Conservation (phyloP, 331 rosid genomes). For the Malus hybrid region DNA sequence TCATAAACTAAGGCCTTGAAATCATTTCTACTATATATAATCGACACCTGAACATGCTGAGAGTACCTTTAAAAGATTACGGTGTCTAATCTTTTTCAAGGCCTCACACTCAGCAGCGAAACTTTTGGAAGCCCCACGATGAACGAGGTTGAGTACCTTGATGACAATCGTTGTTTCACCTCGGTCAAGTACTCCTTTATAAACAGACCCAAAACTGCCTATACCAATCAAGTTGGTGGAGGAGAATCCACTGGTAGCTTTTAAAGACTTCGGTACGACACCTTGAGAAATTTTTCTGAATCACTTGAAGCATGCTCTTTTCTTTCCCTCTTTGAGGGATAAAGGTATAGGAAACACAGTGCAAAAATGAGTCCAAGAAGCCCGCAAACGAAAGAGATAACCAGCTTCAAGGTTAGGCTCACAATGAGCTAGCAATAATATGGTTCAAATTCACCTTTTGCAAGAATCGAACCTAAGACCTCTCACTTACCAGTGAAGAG, state of each 20-base stretch:
- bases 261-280: slow-evolving; percentile 1
- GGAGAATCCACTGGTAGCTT: slow-evolving; percentile 14
- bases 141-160: slow-evolving; percentile 8
- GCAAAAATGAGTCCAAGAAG: background rate
- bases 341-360: background rate
- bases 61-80: slow-evolving; percentile 2
- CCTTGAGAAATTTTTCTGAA: background rate
- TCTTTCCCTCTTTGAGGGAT: background rate
- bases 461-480: too few relatives aligned
- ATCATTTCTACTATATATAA: background rate
- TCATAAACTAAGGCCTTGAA: slow-evolving; percentile 2
- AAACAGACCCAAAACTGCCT: slow-evolving; percentile 18
- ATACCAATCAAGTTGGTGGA: background rate
- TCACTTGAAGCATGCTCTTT: background rate
- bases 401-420: background rate
- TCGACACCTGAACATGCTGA: slow-evolving; percentile 5
- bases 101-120: slow-evolving; percentile 9
- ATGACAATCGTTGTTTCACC: background rate
- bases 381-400: background rate
- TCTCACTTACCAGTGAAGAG: too few relatives aligned
- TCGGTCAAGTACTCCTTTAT: background rate
- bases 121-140: background rate
- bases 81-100: slow-evolving; percentile 3
- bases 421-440: too few relatives aligned
- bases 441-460: too few relatives aligned